phyloP scores from a whole-genome alignment of 495 filamentous ascomycete genomes.

The Aspergillus campestris region DNA sequence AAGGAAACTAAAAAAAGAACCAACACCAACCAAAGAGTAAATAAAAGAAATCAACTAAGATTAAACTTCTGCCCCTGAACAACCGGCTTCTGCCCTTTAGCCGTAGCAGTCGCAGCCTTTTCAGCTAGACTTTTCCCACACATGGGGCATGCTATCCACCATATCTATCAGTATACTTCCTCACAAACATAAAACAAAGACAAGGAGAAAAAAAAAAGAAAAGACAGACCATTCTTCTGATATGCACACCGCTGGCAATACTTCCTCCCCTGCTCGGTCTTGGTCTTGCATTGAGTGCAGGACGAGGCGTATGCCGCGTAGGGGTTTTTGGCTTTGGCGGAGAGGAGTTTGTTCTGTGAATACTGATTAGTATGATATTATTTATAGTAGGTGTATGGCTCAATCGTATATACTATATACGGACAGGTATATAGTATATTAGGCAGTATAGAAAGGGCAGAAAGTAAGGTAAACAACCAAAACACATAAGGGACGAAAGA shows the following conservation, averaged over 20 bases:
- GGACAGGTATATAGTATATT: too few relatives aligned
- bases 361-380: constrained; percentile 1
- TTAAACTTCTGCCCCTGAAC: constrained; percentile 60
- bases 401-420: too few relatives aligned
- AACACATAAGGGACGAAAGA: constrained; percentile 1
- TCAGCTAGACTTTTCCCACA: constrained; percentile 52
- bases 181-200: constrained; percentile 10
- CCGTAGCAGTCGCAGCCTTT: constrained; percentile 28
- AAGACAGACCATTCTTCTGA: constrained; percentile 48
- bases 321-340: constrained; percentile 59
- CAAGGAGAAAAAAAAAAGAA: not conserved
- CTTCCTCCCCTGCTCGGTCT: constrained; percentile 53
- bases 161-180: constrained; percentile 3
- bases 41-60: constrained; percentile 41
- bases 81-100: constrained; percentile 32
- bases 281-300: constrained; percentile 55
- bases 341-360: constrained; percentile 58
- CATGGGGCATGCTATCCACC: constrained; percentile 48
- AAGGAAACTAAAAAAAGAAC: not conserved
- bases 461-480: not conserved
- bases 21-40: not conserved
- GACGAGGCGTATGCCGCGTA: constrained; percentile 59
- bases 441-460: too few relatives aligned
- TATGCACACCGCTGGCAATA: constrained; percentile 62
- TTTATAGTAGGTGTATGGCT: not conserved